Evolutionary conservation across 1,139 yeast species (phyloP), one percentile per base, ranked within the genome.

Genomic region (Nakaseomyces nivariensis): DNA sequence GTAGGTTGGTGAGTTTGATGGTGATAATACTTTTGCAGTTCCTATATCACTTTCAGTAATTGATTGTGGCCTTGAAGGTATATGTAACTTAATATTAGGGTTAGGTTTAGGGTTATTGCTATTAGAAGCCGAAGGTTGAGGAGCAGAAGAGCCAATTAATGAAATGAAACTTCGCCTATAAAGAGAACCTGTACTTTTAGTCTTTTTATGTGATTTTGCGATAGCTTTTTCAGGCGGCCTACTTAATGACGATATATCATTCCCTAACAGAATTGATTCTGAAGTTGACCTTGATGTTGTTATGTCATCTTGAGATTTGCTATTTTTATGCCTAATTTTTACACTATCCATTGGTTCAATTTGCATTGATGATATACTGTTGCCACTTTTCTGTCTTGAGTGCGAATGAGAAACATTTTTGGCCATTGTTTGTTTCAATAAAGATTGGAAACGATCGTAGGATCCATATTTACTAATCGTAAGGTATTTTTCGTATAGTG

Each of bases 391-490:
- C 36, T 56, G 58, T 24, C 61, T 49, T 9, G 48, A 53, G 38
- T 60, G 61, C 57, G 48, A 64, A 52, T 49, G 72, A 45, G 55
- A 55, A 2, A 64, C 69, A 54, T 59, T 66, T 49, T 67, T 71
- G 47, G 74, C 74, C 54, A 77, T 62, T 0, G 81, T 72, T 51
- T 74, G 70, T 48, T 82, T 69, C 49, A 80, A 58, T 11, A 75
- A 63, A 48, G 76, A 76, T 46, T 75, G 84, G 70, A 72, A 90
- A 52, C 76, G 74, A 59, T 70, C 77, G 58, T 69, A 85, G 34
- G 76, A 76, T 53, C 72, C 75, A 51, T 66, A 76, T 50, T 75
- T 74, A 37, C 69, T 57, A 0, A 68, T 60, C 59, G 85, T 68
- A 57, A 79, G 75, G 73, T 78, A 61, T 64, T 73, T 64, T 63